These are phyloP conservation scores for Vinca minor DNA, from an alignment of 257 asterid genomes.

Conservation along the genomic window DNA sequence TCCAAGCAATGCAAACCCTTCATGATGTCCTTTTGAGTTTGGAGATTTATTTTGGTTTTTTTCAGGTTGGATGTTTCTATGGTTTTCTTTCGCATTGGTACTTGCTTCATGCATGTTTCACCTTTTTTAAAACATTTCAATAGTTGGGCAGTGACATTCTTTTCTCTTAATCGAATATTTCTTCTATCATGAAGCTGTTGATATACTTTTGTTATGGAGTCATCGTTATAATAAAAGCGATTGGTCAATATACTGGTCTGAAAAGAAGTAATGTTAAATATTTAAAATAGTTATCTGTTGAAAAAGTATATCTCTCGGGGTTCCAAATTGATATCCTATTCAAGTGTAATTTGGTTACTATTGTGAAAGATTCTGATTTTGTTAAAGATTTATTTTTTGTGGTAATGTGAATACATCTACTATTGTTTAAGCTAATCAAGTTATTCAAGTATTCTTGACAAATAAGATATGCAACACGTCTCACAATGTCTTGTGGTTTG, in stretches of 20 bases:
- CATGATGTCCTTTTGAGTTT: no score
- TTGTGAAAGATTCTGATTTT: neutral
- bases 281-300: no score
- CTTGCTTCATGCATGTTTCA: neutral
- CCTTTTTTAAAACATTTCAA: no score
- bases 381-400: neutral
- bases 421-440: neutral
- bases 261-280: neutral
- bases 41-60: no score
- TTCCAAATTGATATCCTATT: neutral
- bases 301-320: neutral
- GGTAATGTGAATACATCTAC: neutral
- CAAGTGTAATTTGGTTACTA: no score
- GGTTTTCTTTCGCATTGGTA: neutral
- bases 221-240: neutral
- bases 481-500: neutral
- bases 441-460: neutral
- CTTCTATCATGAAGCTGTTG: neutral
- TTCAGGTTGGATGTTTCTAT: no score
- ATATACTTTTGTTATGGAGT: neutral
- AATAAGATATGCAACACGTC: neutral
- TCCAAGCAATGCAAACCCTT: no score
- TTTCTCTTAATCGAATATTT: no score
- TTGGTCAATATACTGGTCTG: neutral
- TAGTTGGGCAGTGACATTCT: no score